Conservation (phyloP, 108 stramenopile genomes). For the Parmales sp. region DNA sequence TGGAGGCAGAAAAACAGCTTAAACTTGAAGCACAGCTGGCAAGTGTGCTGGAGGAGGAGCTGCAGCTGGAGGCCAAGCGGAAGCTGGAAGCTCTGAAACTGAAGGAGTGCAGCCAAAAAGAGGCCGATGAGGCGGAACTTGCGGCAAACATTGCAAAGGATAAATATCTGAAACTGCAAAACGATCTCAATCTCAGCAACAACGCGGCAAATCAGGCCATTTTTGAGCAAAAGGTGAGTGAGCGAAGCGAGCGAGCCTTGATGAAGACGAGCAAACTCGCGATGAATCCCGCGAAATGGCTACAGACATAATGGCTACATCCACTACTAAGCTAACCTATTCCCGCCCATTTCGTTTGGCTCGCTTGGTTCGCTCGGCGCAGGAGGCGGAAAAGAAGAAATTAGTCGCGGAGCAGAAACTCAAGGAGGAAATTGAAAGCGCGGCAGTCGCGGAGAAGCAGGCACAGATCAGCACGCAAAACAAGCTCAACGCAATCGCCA, state of each 20-base stretch:
- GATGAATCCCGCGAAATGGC: too few relatives aligned
- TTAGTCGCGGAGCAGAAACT: background rate
- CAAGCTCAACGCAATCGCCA: background rate
- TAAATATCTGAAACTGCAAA: too few relatives aligned
- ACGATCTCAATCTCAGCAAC: too few relatives aligned
- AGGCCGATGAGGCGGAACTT: conserved; percentile 2
- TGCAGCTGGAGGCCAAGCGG: background rate
- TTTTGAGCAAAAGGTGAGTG: background rate
- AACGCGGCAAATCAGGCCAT: too few relatives aligned
- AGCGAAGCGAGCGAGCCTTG: background rate
- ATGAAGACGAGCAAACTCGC: background rate
- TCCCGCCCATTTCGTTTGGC: too few relatives aligned
- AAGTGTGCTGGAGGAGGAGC: background rate
- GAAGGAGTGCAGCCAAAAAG: background rate
- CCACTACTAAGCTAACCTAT: too few relatives aligned
- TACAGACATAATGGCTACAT: too few relatives aligned
- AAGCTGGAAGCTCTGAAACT: background rate
- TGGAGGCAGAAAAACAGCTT: background rate
- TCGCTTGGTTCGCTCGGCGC: too few relatives aligned
- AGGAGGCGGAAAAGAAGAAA: background rate
- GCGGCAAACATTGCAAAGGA: background rate
- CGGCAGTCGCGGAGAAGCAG: background rate
- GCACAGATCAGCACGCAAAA: background rate
- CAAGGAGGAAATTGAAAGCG: background rate
- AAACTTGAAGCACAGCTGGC: background rate